Evolutionary conservation across 805 yeast species (phyloP).

Genomic region (Metschnikowia amazonensis): DNA sequence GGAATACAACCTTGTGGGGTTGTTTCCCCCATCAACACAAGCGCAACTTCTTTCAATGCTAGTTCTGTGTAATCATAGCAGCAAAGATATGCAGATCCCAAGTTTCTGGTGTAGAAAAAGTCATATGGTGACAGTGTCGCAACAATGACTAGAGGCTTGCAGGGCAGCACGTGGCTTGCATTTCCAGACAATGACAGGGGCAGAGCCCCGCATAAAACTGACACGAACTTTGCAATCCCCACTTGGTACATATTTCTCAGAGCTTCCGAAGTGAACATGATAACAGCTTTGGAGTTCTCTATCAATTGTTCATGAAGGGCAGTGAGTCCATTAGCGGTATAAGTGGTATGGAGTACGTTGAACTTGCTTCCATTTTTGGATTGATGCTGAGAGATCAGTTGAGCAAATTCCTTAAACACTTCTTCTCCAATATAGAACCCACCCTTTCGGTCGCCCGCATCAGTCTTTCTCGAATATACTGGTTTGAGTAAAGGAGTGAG

Average conservation of each 20-base stretch:
- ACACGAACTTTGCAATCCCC: slow-evolving; percentile 55
- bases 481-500: slow-evolving; percentile 40
- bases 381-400: slow-evolving; percentile 36
- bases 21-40: slow-evolving; percentile 52
- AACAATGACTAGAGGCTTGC: slow-evolving; percentile 53
- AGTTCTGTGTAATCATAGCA: slow-evolving; percentile 57
- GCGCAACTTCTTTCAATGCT: slow-evolving; percentile 47
- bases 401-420: slow-evolving; percentile 51
- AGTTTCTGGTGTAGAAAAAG: slow-evolving; percentile 50
- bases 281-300: slow-evolving; percentile 48
- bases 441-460: slow-evolving; percentile 11
- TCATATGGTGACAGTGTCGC: slow-evolving; percentile 64
- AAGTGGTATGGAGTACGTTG: slow-evolving; percentile 54
- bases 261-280: slow-evolving; percentile 55
- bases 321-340: slow-evolving; percentile 56
- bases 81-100: slow-evolving; percentile 56
- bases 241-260: slow-evolving; percentile 58
- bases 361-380: slow-evolving; percentile 26
- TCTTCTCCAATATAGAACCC: slow-evolving; percentile 45
- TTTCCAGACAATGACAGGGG: slow-evolving; percentile 23
- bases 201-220: slow-evolving; percentile 49
- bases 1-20: slow-evolving; percentile 53
- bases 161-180: slow-evolving; percentile 24
- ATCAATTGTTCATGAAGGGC: slow-evolving; percentile 51
- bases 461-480: slow-evolving; percentile 22